A percentile compares a stretch with the other conserved stretches of the same genome.
Conservation (phyloP, 345 rosid genomes). For the Nasturtium officinale region DNA sequence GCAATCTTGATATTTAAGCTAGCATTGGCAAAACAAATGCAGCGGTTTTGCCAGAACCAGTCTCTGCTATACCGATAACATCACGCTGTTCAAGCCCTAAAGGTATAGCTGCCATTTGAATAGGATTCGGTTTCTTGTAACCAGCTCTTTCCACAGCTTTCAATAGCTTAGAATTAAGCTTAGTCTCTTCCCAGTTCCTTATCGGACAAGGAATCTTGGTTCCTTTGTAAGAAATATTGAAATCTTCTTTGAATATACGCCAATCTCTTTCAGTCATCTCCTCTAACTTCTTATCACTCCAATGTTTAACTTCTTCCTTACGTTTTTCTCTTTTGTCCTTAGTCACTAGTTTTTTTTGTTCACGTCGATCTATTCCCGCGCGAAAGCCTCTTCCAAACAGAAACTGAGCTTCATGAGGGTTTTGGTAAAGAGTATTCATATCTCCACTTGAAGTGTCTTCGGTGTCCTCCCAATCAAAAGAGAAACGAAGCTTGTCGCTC, state of each 20-base stretch:
- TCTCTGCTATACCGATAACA: constrained; percentile 89
- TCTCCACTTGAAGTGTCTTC: constrained; percentile 83
- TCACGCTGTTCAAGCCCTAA: constrained; percentile 84
- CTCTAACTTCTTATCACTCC: constrained; percentile 84
- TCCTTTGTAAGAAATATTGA: constrained; percentile 82
- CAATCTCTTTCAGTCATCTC: constrained; percentile 95
- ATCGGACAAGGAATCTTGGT: constrained; percentile 84
- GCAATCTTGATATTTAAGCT: constrained; percentile 79
- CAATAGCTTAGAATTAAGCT: constrained; percentile 58
- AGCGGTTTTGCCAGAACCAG: constrained; percentile 90
- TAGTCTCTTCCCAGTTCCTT: constrained; percentile 93
- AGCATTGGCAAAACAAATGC: constrained; percentile 95
- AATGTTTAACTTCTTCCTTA: constrained; percentile 77
- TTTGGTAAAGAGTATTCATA: constrained; percentile 75
- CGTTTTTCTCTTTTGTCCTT: constrained; percentile 76
- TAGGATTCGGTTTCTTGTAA: constrained; percentile 77
- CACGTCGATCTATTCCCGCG: constrained; percentile 84
- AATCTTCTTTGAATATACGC: constrained; percentile 92
- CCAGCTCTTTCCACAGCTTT: constrained; percentile 86
- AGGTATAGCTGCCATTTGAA: constrained; percentile 92
- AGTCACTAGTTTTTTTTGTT: constrained; percentile 83
- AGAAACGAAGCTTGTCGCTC: constrained; percentile 71
- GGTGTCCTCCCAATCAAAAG: constrained; percentile 81
- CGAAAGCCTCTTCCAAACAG: constrained; percentile 88
- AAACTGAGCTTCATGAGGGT: constrained; percentile 93